A percentile compares a stretch with the other conserved stretches of the same genome.
Conservation (phyloP, 1,139 yeast species). For the Suhomyces yuchorum region DNA sequence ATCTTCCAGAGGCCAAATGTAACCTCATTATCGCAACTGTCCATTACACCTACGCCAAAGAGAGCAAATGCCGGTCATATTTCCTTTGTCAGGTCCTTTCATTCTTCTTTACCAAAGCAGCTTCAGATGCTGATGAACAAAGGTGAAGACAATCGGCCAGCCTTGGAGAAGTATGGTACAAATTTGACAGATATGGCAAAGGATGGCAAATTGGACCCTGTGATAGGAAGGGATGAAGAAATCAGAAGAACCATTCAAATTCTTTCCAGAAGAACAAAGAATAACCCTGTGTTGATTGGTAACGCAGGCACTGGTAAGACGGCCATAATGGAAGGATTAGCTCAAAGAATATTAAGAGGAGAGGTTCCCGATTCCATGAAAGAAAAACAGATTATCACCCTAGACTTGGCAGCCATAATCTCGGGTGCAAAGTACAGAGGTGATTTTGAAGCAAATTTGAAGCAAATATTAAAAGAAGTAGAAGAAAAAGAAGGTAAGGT, state of each 20-base stretch:
- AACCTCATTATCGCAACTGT: neutral
- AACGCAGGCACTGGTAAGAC: conserved; percentile 98
- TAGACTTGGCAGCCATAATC: conserved; percentile 86
- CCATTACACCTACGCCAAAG: neutral
- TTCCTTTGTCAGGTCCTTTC: conserved; percentile 15
- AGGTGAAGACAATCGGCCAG: conserved; percentile 65
- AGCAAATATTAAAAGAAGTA: conserved; percentile 80
- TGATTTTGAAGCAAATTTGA: conserved; percentile 90
- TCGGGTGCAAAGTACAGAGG: conserved; percentile 96
- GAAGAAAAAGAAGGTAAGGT: conserved; percentile 79
- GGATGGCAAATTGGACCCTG: conserved; percentile 93
- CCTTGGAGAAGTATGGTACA: conserved; percentile 83
- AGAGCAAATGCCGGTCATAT: neutral
- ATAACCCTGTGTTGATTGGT: conserved; percentile 92
- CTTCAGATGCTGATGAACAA: conserved; percentile 47
- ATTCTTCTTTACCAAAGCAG: conserved; percentile 20
- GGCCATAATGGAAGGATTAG: conserved; percentile 93
- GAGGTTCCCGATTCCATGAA: conserved; percentile 96
- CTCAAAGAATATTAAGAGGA: conserved; percentile 85
- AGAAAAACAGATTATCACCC: conserved; percentile 75
- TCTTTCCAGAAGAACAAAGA: conserved; percentile 86
- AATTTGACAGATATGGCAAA: conserved; percentile 84
- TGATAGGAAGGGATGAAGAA: conserved; percentile 95
- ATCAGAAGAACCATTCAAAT: conserved; percentile 91
- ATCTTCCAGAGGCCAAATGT: neutral